A percentile compares a stretch with the other conserved stretches of the same genome.
Evolutionary conservation across 352 stramenopile genomes (phyloP).

Genomic region (Halophytophthora polymorphica): DNA sequence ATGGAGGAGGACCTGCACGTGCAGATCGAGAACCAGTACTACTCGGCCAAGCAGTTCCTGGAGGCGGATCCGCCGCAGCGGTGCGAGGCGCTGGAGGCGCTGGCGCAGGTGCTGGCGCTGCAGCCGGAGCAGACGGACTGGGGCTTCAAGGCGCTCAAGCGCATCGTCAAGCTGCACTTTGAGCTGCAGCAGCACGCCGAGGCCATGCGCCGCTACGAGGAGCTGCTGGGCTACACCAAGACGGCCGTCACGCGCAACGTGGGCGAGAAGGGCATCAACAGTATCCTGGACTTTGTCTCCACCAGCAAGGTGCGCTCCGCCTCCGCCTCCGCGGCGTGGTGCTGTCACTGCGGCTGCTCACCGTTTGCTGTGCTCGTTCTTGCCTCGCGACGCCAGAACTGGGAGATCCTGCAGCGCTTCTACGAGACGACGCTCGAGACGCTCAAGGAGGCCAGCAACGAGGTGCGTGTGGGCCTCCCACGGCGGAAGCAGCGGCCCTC

Average conservation of each 20-base stretch:
- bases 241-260: slow-evolving; percentile 91
- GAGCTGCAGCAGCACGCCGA: slow-evolving; percentile 65
- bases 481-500: too few relatives aligned
- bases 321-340: neutral
- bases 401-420: slow-evolving; percentile 81
- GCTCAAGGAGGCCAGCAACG: slow-evolving; percentile 78
- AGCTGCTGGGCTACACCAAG: slow-evolving; percentile 88
- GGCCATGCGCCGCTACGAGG: slow-evolving; percentile 84
- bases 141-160: slow-evolving; percentile 95
- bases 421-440: slow-evolving; percentile 86
- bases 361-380: neutral
- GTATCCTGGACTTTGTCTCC: slow-evolving; percentile 93
- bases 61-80: slow-evolving; percentile 47
- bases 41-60: slow-evolving; percentile 87
- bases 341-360: neutral
- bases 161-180: slow-evolving; percentile 92
- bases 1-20: slow-evolving; percentile 86
- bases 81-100: slow-evolving; percentile 36
- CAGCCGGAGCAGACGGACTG: slow-evolving; percentile 71
- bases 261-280: slow-evolving; percentile 95
- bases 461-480: slow-evolving; percentile 31
- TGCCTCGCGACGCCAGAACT: slow-evolving; percentile 39
- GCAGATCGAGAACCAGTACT: slow-evolving; percentile 94
- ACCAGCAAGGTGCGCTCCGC: slow-evolving; percentile 54
- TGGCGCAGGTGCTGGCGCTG: slow-evolving; percentile 55